A percentile compares a stretch with the other conserved stretches of the same genome.
Conservation (phyloP, 2,329 filamentous ascomycete genomes). For the Xylariaceae sp. region DNA sequence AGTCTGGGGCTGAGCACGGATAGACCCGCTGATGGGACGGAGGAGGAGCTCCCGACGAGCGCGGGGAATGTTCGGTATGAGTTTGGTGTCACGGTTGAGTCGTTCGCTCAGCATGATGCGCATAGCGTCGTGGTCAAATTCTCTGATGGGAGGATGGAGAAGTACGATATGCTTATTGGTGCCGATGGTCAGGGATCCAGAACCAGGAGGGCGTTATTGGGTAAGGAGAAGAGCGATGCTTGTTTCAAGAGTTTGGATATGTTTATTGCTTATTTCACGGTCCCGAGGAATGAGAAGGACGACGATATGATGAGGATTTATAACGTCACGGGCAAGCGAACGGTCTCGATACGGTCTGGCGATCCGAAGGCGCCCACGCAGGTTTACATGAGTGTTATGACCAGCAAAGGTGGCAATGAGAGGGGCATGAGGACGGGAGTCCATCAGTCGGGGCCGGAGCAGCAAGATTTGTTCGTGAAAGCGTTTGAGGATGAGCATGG, state of each 20-base stretch:
- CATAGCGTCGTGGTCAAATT: conserved; percentile 36
- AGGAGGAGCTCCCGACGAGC: conserved; percentile 14
- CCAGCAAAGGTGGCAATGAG: neutral
- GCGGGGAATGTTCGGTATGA: conserved; percentile 29
- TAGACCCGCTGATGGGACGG: neutral
- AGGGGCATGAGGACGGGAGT: neutral
- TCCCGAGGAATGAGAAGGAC: conserved; percentile 28
- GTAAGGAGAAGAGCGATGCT: conserved; percentile 20
- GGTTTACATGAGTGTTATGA: conserved; percentile 29
- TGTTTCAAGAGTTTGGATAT: conserved; percentile 28
- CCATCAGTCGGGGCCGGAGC: conserved; percentile 12
- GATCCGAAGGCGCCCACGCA: conserved; percentile 24
- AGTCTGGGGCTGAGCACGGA: conserved; percentile 3
- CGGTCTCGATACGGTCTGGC: conserved; percentile 35
- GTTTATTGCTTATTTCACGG: conserved; percentile 39
- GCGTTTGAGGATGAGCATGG: conserved; percentile 30
- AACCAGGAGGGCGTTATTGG: conserved; percentile 38
- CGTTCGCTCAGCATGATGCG: conserved; percentile 24
- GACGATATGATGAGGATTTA: conserved; percentile 33
- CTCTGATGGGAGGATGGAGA: conserved; percentile 38
- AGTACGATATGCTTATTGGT: conserved; percentile 51
- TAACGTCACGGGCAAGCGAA: conserved; percentile 33
- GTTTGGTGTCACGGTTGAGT: conserved; percentile 29
- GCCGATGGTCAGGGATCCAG: conserved; percentile 52
- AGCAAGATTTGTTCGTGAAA: conserved; percentile 20